A percentile compares a stretch with the other conserved stretches of the same genome.
These are phyloP conservation scores for Eragrostis curvula DNA, from an alignment of 176 grass and related monocot genomes.

Conservation along the genomic window DNA sequence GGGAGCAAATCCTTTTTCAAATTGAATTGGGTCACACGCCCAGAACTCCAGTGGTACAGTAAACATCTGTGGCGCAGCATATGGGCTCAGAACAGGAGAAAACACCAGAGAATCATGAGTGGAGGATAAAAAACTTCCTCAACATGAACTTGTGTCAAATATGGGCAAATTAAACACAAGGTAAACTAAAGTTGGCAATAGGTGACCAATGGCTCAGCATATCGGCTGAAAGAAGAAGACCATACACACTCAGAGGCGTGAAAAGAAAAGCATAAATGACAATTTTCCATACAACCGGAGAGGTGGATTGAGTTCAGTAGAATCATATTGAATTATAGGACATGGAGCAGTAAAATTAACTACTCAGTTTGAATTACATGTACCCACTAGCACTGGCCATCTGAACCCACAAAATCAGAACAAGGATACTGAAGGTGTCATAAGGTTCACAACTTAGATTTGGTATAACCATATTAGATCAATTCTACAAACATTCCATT, in stretches of 20 bases:
- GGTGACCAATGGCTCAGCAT: neutral
- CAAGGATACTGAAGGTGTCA: neutral
- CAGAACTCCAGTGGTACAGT: neutral
- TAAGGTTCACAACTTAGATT: slow-evolving; percentile 12
- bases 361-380: neutral
- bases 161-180: neutral
- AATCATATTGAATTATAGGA: slow-evolving; percentile 9
- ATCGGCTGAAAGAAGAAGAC: neutral
- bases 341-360: neutral
- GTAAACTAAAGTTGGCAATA: neutral
- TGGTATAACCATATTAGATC: slow-evolving; percentile 9
- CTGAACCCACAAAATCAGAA: slow-evolving; percentile 9
- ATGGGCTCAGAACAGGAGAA: neutral
- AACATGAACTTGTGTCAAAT: slow-evolving; percentile 13
- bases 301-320: neutral
- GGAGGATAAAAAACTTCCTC: neutral
- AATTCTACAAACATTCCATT: neutral
- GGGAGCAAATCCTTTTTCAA: neutral
- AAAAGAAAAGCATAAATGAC: neutral
- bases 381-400: neutral
- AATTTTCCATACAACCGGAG: neutral
- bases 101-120: slow-evolving; percentile 7
- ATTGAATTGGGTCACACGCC: neutral
- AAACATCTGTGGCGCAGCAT: neutral
- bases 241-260: neutral